Base-by-base conservation (phyloP, 1,284 basidiomycete genomes). In the Ceratobasidium sp. region DNA sequence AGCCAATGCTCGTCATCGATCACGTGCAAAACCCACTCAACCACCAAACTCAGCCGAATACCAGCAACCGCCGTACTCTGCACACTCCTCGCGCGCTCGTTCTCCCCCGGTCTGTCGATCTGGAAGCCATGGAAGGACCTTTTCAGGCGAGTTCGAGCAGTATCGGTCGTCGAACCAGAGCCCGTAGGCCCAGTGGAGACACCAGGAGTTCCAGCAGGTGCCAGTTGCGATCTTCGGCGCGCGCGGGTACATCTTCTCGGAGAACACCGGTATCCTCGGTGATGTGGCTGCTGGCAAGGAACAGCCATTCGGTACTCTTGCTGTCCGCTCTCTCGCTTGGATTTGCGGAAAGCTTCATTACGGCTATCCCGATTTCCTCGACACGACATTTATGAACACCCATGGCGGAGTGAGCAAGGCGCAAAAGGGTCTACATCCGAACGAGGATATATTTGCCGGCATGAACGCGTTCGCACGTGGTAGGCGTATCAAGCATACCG, bases 381-480 rank as follows among this genome's bases (percentile, higher is more conserved):
- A 99, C 83, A 97, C 92, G 54, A 87, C 98, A 76, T 99, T 95
- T 88, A 99, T 99, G 98, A 96, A 90, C 75, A 99, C 98, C 5
- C 96, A 98, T 73, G 97, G 98, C 69, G 98, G 98, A 82, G 93
- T 99, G 15, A 99, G 97, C 67, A 99, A 99, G 86, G 98, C 98
- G 54, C 97, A 99, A 84, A 99, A 99, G 85, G 97, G 97, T 78
- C 85, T 99, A 31, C 97, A 99, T 83, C 84, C 99, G 77, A 99
- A 99, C 87, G 97, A 99, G 84, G 98, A 99, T 90, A 99, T 99
- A 81, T 99, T 97, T 82, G 97, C 98, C 41, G 97, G 98, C 81
- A 99, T 99, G 95, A 98, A 93, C 80, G 98, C 97, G 6, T 95
- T 99, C 81, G 97, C 96, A 75, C 93, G 97, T 69, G 98, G 98